phyloP scores from a whole-genome alignment of 2,329 filamentous ascomycete species.

The Dactylella cylindrospora region DNA sequence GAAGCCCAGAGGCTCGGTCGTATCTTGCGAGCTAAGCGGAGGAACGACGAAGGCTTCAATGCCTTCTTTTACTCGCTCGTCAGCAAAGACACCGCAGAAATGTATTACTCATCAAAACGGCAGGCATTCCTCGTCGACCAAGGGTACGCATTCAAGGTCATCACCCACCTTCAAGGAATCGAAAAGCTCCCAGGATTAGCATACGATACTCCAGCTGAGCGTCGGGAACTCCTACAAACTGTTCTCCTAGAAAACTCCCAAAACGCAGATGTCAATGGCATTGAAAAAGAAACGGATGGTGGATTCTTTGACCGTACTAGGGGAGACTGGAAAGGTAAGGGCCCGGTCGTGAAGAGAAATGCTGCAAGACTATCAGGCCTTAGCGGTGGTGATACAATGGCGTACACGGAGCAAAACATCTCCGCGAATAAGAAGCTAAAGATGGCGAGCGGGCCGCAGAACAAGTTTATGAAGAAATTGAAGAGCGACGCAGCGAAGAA shows the following conservation, averaged over 20 bases:
- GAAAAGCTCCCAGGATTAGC: constrained; percentile 78
- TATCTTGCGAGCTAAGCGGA: constrained; percentile 88
- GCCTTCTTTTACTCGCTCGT: constrained; percentile 98
- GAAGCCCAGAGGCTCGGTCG: constrained; percentile 91
- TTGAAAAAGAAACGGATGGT: constrained; percentile 72
- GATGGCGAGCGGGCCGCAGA: constrained; percentile 56
- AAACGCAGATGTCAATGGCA: constrained; percentile 71
- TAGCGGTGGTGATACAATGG: constrained; percentile 93
- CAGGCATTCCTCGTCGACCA: constrained; percentile 98
- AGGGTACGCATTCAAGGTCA: constrained; percentile 98
- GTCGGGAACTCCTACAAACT: constrained; percentile 81
- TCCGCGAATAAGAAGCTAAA: constrained; percentile 68
- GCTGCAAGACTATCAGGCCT: constrained; percentile 83
- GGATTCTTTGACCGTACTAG: constrained; percentile 56
- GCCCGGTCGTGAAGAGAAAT: constrained; percentile 58
- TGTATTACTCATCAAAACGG: constrained; percentile 95
- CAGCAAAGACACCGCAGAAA: constrained; percentile 94
- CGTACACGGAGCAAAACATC: constrained; percentile 84
- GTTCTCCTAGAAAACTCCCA: constrained; percentile 69
- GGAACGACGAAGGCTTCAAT: constrained; percentile 98
- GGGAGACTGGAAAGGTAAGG: constrained; percentile 54
- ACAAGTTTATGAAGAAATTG: constrained; percentile 41
- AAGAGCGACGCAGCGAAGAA: constrained; percentile 37
- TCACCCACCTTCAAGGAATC: constrained; percentile 90
- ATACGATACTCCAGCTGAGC: constrained; percentile 75